Base-by-base conservation (phyloP, 2,329 filamentous ascomycete genomes). In the Blastomyces silverae region DNA sequence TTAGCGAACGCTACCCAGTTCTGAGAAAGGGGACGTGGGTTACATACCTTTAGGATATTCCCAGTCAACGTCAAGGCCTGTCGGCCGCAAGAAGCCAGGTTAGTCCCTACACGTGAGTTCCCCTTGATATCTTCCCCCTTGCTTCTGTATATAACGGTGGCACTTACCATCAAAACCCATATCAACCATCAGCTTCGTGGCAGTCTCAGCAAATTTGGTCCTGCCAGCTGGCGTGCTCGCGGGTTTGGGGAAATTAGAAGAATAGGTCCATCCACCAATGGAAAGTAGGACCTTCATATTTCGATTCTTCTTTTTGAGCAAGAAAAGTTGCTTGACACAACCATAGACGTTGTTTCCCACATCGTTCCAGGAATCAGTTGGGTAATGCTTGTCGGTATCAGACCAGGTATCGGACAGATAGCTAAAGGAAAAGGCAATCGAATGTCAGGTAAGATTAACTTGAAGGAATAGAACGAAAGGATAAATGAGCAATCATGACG, bases 181-280 rank as follows among this genome's bases (percentile, higher is more conserved):
- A 71, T 94, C 86, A 74, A 89, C 88, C 70, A 97, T 81, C 46
- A 97, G 79, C 28, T 86, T 82, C 0, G 96, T 88, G 44, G 90
- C 88, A 37, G 85, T 86, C 61, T 83, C 80, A 0, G 89, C 90
- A 73, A 96, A 95, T 1, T 68, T 82, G 66, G 79, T 77, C 15
- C 90, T 84, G 8, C 87, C 85, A 6, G 80, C 78, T 0, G 82
- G 80, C 0, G 87, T 88, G 22, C 85, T 85, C 0, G 86, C 85
- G 0, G 91, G 89, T 37, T 78, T 79, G 0, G 85, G 80, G 77
- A 97, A 95, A 79, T 96, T 94, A 75, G 84, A 77, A 3, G 88
- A 90, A 74, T 89, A 91, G 0, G 86, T 89, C 86, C 88, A 93
- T 20, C 91, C 91, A 42, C 91, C 91, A 65, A 94, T 90, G 64